Conservation (phyloP, 1,284 basidiomycete species). For the Leccinum holopus region DNA sequence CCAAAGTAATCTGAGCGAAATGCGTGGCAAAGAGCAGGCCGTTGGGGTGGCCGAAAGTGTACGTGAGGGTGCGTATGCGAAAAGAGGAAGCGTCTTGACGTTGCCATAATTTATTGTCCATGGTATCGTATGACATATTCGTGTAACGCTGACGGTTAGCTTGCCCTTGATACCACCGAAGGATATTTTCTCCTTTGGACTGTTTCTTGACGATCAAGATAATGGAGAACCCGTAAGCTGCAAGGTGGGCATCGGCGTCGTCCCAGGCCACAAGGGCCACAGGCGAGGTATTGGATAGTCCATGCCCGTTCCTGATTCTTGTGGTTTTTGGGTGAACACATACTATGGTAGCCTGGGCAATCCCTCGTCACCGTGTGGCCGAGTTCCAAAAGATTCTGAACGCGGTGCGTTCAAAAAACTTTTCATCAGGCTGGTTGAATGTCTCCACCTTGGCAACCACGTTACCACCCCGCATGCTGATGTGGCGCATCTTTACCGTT, state of each 20-base stretch:
- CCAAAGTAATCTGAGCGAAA: constrained; percentile 97
- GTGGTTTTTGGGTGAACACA: constrained; percentile 99
- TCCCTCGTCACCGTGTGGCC: constrained; percentile 47
- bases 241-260: constrained; percentile 89
- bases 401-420: constrained; percentile 89
- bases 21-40: constrained; percentile 97
- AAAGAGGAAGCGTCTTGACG: constrained; percentile 91
- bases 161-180: constrained; percentile 99
- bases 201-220: constrained; percentile 96
- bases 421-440: constrained; percentile 82
- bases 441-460: constrained; percentile 93
- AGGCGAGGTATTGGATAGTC: constrained; percentile 92
- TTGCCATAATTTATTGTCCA: constrained; percentile 87
- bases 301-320: constrained; percentile 99
- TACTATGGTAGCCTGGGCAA: constrained; percentile 90
- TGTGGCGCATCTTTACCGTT: constrained; percentile 65
- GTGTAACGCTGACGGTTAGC: constrained; percentile 97
- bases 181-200: constrained; percentile 96
- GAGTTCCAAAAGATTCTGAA: no score
- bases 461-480: constrained; percentile 87
- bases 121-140: constrained; percentile 97
- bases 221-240: constrained; percentile 97
- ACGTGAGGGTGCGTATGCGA: constrained; percentile 87
- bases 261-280: constrained; percentile 98
- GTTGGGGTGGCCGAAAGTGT: constrained; percentile 95